Conservation (phyloP, 129 eudicot genomes). For the Flaveria ramosissima region DNA sequence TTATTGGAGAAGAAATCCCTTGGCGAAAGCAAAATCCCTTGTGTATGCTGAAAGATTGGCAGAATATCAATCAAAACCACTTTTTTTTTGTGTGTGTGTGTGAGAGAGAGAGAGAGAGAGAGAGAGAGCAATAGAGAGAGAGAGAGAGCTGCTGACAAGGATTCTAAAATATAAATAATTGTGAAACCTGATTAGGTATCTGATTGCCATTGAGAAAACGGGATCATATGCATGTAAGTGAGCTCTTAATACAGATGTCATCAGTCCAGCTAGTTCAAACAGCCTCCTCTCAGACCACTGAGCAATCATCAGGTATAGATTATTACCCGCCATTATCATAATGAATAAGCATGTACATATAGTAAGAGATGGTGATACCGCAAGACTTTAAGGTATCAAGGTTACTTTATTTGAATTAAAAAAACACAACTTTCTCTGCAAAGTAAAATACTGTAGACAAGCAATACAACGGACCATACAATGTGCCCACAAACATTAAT, state of each 20-base stretch:
- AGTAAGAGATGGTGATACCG: slow-evolving; percentile 6
- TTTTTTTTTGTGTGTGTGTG: neutral
- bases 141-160: neutral
- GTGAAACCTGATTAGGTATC: slow-evolving; percentile 84
- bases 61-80: slow-evolving; percentile 16
- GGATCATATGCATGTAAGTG: slow-evolving; percentile 96
- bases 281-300: slow-evolving; percentile 97
- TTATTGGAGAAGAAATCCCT: slow-evolving; percentile 84
- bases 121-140: neutral
- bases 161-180: neutral
- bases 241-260: slow-evolving; percentile 83
- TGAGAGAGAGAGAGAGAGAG: neutral
- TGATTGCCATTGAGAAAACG: slow-evolving; percentile 75
- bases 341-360: slow-evolving; percentile 5
- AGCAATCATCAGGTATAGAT: slow-evolving; percentile 29
- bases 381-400: slow-evolving; percentile 14
- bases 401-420: slow-evolving; percentile 14
- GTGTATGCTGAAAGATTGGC: slow-evolving; percentile 69
- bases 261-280: slow-evolving; percentile 88
- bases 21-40: slow-evolving; percentile 88
- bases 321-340: neutral
- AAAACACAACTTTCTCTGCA: neutral
- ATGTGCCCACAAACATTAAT: slow-evolving; percentile 15
- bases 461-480: slow-evolving; percentile 15
- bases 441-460: slow-evolving; percentile 19